Percentiles rank a stretch among this genome's conserved stretches.
Conservation (phyloP, 495 filamentous ascomycete species). For the Hyaloscypha hepaticicola region DNA sequence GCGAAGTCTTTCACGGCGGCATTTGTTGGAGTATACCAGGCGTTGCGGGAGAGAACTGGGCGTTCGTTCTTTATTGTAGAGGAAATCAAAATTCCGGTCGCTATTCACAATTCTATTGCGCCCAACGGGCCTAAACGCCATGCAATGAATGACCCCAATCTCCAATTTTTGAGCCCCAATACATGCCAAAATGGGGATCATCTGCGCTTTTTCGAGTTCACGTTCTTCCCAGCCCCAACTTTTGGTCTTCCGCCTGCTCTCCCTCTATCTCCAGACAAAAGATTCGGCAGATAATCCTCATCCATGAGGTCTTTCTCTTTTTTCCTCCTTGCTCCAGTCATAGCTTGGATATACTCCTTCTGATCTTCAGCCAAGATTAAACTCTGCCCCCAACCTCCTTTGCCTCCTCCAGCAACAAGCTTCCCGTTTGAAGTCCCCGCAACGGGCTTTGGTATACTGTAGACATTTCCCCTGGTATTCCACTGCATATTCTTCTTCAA, state of each 20-base stretch:
- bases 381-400: slow-evolving; percentile 76
- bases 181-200: neutral
- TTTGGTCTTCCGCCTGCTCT: slow-evolving; percentile 64
- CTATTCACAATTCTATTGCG: slow-evolving; percentile 10
- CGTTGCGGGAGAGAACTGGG: slow-evolving; percentile 9
- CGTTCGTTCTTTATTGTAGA: slow-evolving; percentile 2
- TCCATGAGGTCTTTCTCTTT: slow-evolving; percentile 89
- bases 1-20: neutral
- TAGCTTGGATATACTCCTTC: slow-evolving; percentile 79
- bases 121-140: slow-evolving; percentile 12
- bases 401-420: slow-evolving; percentile 69
- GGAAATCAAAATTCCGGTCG: slow-evolving; percentile 12
- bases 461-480: slow-evolving; percentile 89
- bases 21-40: slow-evolving; percentile 25
- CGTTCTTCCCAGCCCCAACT: slow-evolving; percentile 81
- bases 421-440: slow-evolving; percentile 77
- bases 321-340: slow-evolving; percentile 58
- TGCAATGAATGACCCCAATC: neutral
- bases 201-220: slow-evolving; percentile 75
- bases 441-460: slow-evolving; percentile 88
- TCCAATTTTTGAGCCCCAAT: neutral
- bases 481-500: slow-evolving; percentile 95
- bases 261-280: slow-evolving; percentile 75
- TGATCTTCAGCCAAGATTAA: slow-evolving; percentile 93
- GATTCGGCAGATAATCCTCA: slow-evolving; percentile 84